phyloP scores from a whole-genome alignment of 352 stramenopile species.

The Peronospora belbahrii region DNA sequence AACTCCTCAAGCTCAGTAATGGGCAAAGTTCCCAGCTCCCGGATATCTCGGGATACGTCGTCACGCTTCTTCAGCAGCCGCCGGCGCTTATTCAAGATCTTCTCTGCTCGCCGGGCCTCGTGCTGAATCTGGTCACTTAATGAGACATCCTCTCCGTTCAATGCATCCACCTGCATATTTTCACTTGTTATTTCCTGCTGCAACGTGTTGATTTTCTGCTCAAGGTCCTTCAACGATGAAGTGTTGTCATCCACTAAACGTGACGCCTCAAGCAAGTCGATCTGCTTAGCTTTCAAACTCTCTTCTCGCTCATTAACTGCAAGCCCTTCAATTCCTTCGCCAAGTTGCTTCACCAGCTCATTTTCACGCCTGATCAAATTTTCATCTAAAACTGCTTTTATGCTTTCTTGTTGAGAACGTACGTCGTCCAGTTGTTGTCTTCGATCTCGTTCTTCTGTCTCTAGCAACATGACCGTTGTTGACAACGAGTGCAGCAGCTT shows the following conservation, averaged over 20 bases:
- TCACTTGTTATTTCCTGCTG: slow-evolving; percentile 50
- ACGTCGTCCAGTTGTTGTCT: slow-evolving; percentile 81
- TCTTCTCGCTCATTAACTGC: slow-evolving; percentile 56
- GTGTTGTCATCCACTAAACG: slow-evolving; percentile 60
- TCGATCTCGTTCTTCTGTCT: slow-evolving; percentile 84
- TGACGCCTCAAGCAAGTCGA: slow-evolving; percentile 84
- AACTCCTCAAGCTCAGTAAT: slow-evolving; percentile 91
- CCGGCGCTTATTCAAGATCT: slow-evolving; percentile 70
- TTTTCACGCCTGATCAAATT: slow-evolving; percentile 87
- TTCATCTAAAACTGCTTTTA: slow-evolving; percentile 88
- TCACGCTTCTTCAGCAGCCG: slow-evolving; percentile 88
- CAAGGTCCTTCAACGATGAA: slow-evolving; percentile 47
- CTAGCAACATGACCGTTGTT: slow-evolving; percentile 60
- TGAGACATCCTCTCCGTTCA: slow-evolving; percentile 50
- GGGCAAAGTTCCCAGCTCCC: slow-evolving; percentile 94
- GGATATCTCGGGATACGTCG: slow-evolving; percentile 93
- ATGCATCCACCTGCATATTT: slow-evolving; percentile 33
- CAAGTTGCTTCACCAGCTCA: slow-evolving; percentile 54
- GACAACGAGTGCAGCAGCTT: slow-evolving; percentile 52
- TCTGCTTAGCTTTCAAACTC: slow-evolving; percentile 80
- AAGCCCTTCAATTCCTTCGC: slow-evolving; percentile 54
- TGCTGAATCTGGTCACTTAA: slow-evolving; percentile 83
- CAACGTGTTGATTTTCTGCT: slow-evolving; percentile 45
- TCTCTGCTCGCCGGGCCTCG: slow-evolving; percentile 71
- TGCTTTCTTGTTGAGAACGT: slow-evolving; percentile 77